Evolutionary conservation across 345 rosid genomes (phyloP).

Genomic region (Dipteronia sinensis): DNA sequence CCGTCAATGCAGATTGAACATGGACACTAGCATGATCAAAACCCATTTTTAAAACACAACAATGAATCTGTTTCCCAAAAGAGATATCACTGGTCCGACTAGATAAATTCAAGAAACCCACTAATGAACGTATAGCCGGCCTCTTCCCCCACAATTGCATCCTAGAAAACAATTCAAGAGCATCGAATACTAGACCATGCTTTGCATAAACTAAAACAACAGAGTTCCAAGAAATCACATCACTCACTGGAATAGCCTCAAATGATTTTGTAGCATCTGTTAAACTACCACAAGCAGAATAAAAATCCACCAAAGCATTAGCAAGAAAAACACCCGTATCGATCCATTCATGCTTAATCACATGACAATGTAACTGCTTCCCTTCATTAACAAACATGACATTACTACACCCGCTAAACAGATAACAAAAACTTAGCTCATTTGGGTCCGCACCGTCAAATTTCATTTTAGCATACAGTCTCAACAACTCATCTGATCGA

Average conservation of each 20-base stretch:
- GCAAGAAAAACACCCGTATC: constrained; percentile 52
- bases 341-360: constrained; percentile 60
- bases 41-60: constrained; percentile 62
- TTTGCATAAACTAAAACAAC: constrained; percentile 51
- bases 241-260: constrained; percentile 40
- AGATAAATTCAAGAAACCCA: constrained; percentile 61
- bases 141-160: constrained; percentile 75
- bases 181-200: constrained; percentile 42
- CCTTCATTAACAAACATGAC: constrained; percentile 57
- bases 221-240: constrained; percentile 85
- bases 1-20: constrained; percentile 67
- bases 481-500: constrained; percentile 37
- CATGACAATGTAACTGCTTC: constrained; percentile 62
- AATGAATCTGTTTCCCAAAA: constrained; percentile 70
- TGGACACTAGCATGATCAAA: constrained; percentile 43
- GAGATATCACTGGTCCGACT: constrained; percentile 44
- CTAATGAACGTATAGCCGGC: constrained; percentile 61
- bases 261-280: constrained; percentile 55
- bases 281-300: constrained; percentile 60
- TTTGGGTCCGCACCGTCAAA: constrained; percentile 49
- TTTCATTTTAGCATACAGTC: constrained; percentile 46
- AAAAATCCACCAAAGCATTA: constrained; percentile 72
- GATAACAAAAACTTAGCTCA: constrained; percentile 69
- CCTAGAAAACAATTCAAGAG: constrained; percentile 54
- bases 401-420: constrained; percentile 60